These are phyloP conservation scores for Alternaria longipes DNA, from an alignment of 2,329 filamentous ascomycete species.

Conservation along the genomic window DNA sequence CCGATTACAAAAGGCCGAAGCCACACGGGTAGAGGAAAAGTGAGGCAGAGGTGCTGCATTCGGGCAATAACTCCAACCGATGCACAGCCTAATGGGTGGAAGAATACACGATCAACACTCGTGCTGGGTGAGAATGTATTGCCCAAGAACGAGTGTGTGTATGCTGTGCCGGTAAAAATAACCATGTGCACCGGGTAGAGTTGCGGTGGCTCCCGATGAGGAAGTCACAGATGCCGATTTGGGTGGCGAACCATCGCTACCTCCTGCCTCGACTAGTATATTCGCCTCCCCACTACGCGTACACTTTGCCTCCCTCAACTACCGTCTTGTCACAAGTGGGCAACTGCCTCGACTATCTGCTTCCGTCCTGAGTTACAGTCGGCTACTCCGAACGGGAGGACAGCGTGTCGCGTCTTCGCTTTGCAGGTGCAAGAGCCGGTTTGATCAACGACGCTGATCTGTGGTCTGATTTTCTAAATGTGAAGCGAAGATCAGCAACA, in stretches of 20 bases:
- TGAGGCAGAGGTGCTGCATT: background rate
- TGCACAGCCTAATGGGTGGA: background rate
- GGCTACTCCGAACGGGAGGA: slow-evolving; percentile 25
- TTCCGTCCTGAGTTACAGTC: slow-evolving; percentile 17
- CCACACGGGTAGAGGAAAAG: background rate
- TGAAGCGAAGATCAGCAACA: slow-evolving; percentile 35
- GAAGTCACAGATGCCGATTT: slow-evolving; percentile 23
- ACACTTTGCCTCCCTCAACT: slow-evolving; percentile 24
- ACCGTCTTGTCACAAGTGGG: background rate
- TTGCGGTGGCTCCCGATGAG: slow-evolving; percentile 19
- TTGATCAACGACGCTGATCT: slow-evolving; percentile 29
- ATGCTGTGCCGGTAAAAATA: slow-evolving; percentile 8
- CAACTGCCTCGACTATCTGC: slow-evolving; percentile 9
- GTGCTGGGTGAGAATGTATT: background rate
- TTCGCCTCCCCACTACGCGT: slow-evolving; percentile 22
- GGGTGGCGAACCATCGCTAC: slow-evolving; percentile 25
- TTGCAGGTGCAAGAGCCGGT: slow-evolving; percentile 10
- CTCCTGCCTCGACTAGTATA: slow-evolving; percentile 4
- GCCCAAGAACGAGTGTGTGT: background rate
- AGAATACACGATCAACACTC: background rate
- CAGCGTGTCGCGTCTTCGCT: slow-evolving; percentile 3
- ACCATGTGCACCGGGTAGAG: slow-evolving; percentile 8
- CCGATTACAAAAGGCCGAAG: background rate
- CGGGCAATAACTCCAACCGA: slow-evolving; percentile 7
- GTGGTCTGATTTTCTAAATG: slow-evolving; percentile 32